Evolutionary conservation across 805 yeast species (phyloP), one percentile per base, ranked within the genome.

Genomic region (Candida patagonica): DNA sequence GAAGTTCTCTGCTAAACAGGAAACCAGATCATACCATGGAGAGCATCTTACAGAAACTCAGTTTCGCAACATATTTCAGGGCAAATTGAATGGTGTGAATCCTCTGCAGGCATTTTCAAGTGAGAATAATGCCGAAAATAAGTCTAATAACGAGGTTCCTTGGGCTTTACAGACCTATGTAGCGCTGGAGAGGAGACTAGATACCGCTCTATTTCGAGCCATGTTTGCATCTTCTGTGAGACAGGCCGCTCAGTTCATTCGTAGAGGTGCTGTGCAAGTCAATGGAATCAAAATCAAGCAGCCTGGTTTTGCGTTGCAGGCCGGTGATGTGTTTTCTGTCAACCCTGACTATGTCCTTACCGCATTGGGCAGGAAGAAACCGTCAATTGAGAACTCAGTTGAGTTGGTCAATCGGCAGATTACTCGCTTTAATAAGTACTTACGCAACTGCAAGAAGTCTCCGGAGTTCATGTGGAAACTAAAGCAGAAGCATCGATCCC

Each of bases 21-120:
- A 88, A 57, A 80, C 96, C 6, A 76, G 98, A 63, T 80, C 89
- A 1, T 89, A 89, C 60, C 98, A 89, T 59, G 98, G 98, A 52
- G 97, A 92, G 55, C 85, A 81, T 58, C 60, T 89, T 41, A 82
- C 89, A 1, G 98, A 92, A 59, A 66, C 74, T 15, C 76, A 88
- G 56, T 83, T 87, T 80, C 80, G 81, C 56, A 63, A 76, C 6
- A 60, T 72, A 37, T 88, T 89, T 64, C 66, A 76, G 40, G 67
- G 70, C 35, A 77, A 79, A 44, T 67, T 87, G 50, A 78, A 81
- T 44, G 83, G 94, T 22, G 95, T 86, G 30, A 92, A 94, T 6
- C 95, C 86, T 54, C 70, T 86, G 56, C 94, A 85, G 61, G 22
- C 27, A n/a, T 17, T 7, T 10, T 10, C 17, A 15, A 5, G 12